Evolutionary conservation across 2,329 filamentous ascomycete genomes (phyloP).

Genomic region (Immersiporthe knoxdaviesiana): DNA sequence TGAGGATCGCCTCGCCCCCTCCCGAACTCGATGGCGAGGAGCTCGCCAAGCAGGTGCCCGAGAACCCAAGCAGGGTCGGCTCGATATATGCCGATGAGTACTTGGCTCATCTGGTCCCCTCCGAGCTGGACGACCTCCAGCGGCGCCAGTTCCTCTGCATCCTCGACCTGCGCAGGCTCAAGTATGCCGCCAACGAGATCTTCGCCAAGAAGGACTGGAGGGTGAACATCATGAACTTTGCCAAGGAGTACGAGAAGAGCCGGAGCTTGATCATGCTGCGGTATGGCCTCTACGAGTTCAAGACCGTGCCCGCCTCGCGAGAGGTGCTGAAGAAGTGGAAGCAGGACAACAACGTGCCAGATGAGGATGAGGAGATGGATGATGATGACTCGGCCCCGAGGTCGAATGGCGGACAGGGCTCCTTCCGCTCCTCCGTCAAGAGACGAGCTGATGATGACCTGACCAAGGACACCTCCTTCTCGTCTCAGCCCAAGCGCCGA

Average conservation of each 20-base stretch:
- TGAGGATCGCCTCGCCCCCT: constrained; percentile 63
- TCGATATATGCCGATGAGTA: constrained; percentile 65
- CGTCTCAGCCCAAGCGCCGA: constrained; percentile 55
- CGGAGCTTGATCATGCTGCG: constrained; percentile 63
- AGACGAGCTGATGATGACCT: constrained; percentile 61
- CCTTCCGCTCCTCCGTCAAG: constrained; percentile 43
- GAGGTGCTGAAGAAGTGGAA: constrained; percentile 63
- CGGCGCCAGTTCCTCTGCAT: constrained; percentile 66
- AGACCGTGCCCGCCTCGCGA: constrained; percentile 62
- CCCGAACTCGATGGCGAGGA: constrained; percentile 59
- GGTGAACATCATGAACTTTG: constrained; percentile 64
- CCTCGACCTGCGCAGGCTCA: constrained; percentile 63
- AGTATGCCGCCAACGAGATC: constrained; percentile 64
- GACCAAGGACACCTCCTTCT: constrained; percentile 41
- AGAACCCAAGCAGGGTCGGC: constrained; percentile 53
- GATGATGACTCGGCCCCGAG: constrained; percentile 34
- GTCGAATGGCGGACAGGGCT: constrained; percentile 41
- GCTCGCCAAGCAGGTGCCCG: constrained; percentile 57
- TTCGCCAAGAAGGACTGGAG: constrained; percentile 66
- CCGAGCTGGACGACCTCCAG: constrained; percentile 61
- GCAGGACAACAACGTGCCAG: constrained; percentile 57
- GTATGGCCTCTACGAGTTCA: constrained; percentile 66
- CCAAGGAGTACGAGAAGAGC: constrained; percentile 68
- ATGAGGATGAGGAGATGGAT: constrained; percentile 48
- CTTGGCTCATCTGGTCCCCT: constrained; percentile 59